Evolutionary conservation across 768 basidiomycete species (phyloP), one percentile per base, ranked within the genome.

Genomic region (Lactarius trivialis): DNA sequence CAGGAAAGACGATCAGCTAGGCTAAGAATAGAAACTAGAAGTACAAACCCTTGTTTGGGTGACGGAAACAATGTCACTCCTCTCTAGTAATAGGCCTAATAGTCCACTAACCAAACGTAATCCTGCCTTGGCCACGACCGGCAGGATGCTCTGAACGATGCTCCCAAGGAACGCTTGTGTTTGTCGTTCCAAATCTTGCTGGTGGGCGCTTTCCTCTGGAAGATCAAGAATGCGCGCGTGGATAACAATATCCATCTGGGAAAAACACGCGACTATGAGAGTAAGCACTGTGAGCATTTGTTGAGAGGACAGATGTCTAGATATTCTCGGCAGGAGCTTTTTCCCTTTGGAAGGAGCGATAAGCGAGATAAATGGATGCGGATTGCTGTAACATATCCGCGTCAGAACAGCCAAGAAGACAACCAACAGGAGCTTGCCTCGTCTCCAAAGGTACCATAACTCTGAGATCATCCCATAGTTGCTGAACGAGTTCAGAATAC

Each of bases 311-410:
- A 98, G 81, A 68, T 93, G 89, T 21, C 95, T 87, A 11, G 92
- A 86, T 15, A 94, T 82, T 50, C 97, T 86, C 4, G 93, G 90
- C 14, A 99, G 79, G 28, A 99, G 81, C 64, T 86, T 87, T 77
- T 98, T 98, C 60, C 97, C 97, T 74, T 99, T 99, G 68, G 83
- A 82, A 4, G 91, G 87, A 21, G 81, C 82, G 53, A 99, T 81
- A 36, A 99, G 80, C 3, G 95, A 93, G 67, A 99, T 86, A 76
- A 99, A 98, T 2, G 97, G 97, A 76, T 99, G 97, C 3, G 96
- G 96, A 65, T 89, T 81, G 72, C 95, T 95, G 67, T 1, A 52
- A 53, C 43, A 32, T 24, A 41, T 26, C 11, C 30, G 21, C 17
- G 19, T 60, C 41, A 57, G 28, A 39, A 33, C 21, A 37, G 24